A percentile compares a stretch with the other conserved stretches of the same genome.
These are phyloP conservation scores for Boletus sp. DNA, from an alignment of 768 basidiomycete species.

Conservation along the genomic window DNA sequence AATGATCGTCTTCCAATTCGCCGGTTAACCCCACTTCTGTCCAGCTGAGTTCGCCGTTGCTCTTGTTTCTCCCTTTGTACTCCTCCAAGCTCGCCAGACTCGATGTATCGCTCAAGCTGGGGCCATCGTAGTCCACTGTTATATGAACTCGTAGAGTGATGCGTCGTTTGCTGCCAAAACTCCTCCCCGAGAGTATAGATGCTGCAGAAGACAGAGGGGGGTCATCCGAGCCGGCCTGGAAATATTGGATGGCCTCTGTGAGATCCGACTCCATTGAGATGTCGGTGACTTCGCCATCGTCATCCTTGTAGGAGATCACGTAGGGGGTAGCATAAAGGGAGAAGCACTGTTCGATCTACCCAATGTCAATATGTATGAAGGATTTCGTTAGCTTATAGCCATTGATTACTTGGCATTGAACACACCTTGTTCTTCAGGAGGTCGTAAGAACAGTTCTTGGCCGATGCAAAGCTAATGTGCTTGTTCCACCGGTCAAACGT, in stretches of 20 bases:
- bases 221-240: constrained; percentile 72
- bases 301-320: constrained; percentile 79
- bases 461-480: constrained; percentile 75
- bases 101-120: constrained; percentile 83
- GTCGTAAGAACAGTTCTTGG: constrained; percentile 75
- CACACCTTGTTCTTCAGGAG: constrained; percentile 70
- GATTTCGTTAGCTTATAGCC: not conserved
- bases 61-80: constrained; percentile 55
- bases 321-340: constrained; percentile 67
- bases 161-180: constrained; percentile 64
- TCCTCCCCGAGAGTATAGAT: constrained; percentile 65
- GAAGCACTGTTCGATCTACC: constrained; percentile 83
- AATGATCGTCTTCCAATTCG: constrained; percentile 57
- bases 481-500: constrained; percentile 71
- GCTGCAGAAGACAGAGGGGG: constrained; percentile 65
- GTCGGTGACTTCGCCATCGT: constrained; percentile 75
- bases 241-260: constrained; percentile 85
- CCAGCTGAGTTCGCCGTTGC: constrained; percentile 41
- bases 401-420: not conserved
- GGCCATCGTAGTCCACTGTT: constrained; percentile 85
- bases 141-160: constrained; percentile 78
- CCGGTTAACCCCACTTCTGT: constrained; percentile 44
- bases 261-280: constrained; percentile 73
- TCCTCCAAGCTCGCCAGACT: constrained; percentile 80
- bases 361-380: not conserved